Base-by-base conservation (phyloP, 306 rosid species). In the Trifolium repens region DNA sequence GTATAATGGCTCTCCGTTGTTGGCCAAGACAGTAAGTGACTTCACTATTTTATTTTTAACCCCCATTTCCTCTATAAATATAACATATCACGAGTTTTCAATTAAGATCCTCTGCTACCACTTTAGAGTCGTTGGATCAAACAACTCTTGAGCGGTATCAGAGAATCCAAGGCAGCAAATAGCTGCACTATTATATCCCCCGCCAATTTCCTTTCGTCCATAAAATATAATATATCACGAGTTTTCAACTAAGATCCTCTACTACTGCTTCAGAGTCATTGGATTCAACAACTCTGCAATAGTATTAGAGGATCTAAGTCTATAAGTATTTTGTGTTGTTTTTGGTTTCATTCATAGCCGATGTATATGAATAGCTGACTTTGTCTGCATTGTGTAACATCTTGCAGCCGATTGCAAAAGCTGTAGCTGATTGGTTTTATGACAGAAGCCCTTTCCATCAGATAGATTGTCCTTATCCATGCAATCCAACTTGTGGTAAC, bases 401-500 rank as follows among this genome's bases (percentile, higher is more conserved):
- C 77, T 30, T 72, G 83, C 96, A 94, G 98, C 75, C 93, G 63
- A 82, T 94, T 84, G 91, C 97, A 43, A 71, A 84, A 74, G 96
- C 98, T 11, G 94, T 94, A 66, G 97, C 90, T 79, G 94, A 91
- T 44, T 94, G 98, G 98, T 94, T 32, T 73, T 88, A 76, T 49
- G 97, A 86, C 16, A 70, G 97, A 78, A 85, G 61, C 22, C 47
- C 85, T 4, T 91, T 91, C 86, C 86, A 79, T 71, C 82, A 82
- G 86, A 88, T 91, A 47, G 97, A 94, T 73, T 91, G 98, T 43
- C 82, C 94, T 46, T 91, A 87, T 83, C 96, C 98, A 59, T 94
- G 97, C 96, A 94, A 94, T 37, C 98, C 98, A 32, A 87, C 88
- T 14, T 94, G 97, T 87, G 91, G 75, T 73, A 87, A 86, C 85